Evolutionary conservation across 179 eudicot species (phyloP), one percentile per base, ranked within the genome.

Genomic region (Actinidia arguta): DNA sequence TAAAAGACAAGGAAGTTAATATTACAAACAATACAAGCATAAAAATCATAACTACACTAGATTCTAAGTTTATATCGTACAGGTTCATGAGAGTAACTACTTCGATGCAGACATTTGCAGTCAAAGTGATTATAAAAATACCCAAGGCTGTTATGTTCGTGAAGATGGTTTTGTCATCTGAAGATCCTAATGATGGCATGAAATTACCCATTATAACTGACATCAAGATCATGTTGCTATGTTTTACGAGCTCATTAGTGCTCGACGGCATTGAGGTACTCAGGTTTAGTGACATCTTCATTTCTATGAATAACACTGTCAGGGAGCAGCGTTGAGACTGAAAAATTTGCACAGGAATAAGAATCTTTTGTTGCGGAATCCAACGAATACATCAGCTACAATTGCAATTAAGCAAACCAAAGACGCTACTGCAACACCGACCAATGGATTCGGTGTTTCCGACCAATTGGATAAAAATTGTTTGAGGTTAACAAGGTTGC

Each of bases 211-310:
- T 87, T 12, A 51, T 73, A 1, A 80, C 80, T 8, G 64, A 63
- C 87, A 87, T 63, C 16, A 89, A 77, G 17, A 24, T 64, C 0
- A 39, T 25, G 73, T 85, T 85, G 68, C 81, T 66, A 22, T 85
- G 80, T 54, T 83, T 83, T 3, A 85, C 87, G 3, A 85, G 79
- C 48, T 62, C 69, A 61, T 89, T 89, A 0, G 27, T 25, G 0
- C 0, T 16, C 1, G 64, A 54, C 3, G 14, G 62, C 89, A 85
- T 89, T 24, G 16, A 12, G 18, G 83, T 81, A 12, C 54, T 86
- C 9, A 89, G n/a, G 58, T 89, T 89, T n/a, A 85, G 59, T 3
- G 89, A 85, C n/a, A 89, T 71, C 78, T 86, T 86, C 83, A 76
- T 71, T 63, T 88, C 81, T 4, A 87, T 86, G 17, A 78, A 85